A percentile compares a stretch with the other conserved stretches of the same genome.
Evolutionary conservation across 2,329 filamentous ascomycete genomes (phyloP).

Genomic region (Ophiostoma himal-ulmi): DNA sequence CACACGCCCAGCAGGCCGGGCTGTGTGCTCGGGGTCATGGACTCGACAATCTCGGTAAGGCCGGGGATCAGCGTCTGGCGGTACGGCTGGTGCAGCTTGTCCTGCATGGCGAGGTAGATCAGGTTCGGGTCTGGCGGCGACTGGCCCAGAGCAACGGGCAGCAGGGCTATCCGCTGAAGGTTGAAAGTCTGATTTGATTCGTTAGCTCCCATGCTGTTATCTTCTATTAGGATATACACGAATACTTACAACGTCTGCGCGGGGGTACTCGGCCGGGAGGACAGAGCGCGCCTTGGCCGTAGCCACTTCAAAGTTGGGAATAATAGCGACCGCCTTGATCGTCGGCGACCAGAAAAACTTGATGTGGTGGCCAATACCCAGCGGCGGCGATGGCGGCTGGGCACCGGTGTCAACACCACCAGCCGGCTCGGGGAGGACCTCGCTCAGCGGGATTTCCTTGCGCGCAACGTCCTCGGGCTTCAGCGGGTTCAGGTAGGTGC

Average conservation of each 20-base stretch:
- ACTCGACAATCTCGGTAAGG: slow-evolving; percentile 81
- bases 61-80: slow-evolving; percentile 87
- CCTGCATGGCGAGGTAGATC: slow-evolving; percentile 97
- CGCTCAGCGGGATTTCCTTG: slow-evolving; percentile 87
- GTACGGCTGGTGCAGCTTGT: slow-evolving; percentile 96
- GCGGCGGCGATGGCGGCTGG: slow-evolving; percentile 78
- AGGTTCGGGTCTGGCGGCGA: slow-evolving; percentile 86
- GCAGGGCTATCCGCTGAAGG: slow-evolving; percentile 83
- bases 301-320: slow-evolving; percentile 92
- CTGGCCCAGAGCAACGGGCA: slow-evolving; percentile 82
- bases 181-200: slow-evolving; percentile 64
- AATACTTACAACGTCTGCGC: slow-evolving; percentile 69
- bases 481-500: slow-evolving; percentile 90
- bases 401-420: slow-evolving; percentile 87
- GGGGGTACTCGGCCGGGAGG: slow-evolving; percentile 70
- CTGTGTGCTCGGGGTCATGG: slow-evolving; percentile 81
- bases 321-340: slow-evolving; percentile 95
- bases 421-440: slow-evolving; percentile 84
- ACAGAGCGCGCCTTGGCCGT: slow-evolving; percentile 86
- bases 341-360: slow-evolving; percentile 90
- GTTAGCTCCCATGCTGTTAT: neutral
- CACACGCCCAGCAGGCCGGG: slow-evolving; percentile 89
- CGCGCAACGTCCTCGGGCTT: slow-evolving; percentile 82
- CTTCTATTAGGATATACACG: neutral
- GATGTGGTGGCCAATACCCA: slow-evolving; percentile 91